Percentiles rank a stretch among this genome's conserved stretches.
phyloP scores from a whole-genome alignment of 148 eudicot genomes.

The Camellia lanceoleosa region DNA sequence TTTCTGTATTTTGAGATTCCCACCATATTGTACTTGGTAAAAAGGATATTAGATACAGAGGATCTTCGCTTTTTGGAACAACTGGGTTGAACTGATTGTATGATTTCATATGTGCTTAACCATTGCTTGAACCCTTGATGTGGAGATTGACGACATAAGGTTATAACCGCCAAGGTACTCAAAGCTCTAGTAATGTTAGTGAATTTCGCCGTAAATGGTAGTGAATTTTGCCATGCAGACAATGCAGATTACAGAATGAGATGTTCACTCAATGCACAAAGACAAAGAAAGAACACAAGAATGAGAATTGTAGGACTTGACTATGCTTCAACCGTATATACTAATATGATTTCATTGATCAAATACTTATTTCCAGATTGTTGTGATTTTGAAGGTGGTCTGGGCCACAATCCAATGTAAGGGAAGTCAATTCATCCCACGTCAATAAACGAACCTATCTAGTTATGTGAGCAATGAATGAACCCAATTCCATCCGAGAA shows the following conservation, averaged over 20 bases:
- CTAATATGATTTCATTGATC: too few relatives aligned
- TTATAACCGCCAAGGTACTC: too few relatives aligned
- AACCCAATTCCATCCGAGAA: constrained; percentile 26
- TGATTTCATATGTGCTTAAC: too few relatives aligned
- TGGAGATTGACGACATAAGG: neutral
- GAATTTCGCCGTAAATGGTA: neutral
- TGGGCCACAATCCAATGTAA: too few relatives aligned
- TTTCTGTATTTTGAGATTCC: too few relatives aligned
- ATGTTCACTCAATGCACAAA: too few relatives aligned
- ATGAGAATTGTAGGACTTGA: too few relatives aligned
- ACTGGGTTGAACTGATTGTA: neutral
- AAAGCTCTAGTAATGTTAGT: neutral
- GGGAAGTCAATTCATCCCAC: too few relatives aligned
- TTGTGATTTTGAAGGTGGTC: neutral
- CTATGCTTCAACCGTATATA: too few relatives aligned
- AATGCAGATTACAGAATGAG: neutral
- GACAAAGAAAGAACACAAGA: too few relatives aligned
- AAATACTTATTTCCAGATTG: too few relatives aligned
- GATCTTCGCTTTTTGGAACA: neutral
- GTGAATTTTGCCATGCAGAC: neutral
- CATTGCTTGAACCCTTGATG: neutral
- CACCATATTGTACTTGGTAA: too few relatives aligned
- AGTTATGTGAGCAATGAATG: constrained; percentile 28
- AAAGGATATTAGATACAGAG: neutral
- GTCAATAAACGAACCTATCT: constrained; percentile 17